phyloP scores from a whole-genome alignment of 345 rosid genomes.

The Aegle marmelos region DNA sequence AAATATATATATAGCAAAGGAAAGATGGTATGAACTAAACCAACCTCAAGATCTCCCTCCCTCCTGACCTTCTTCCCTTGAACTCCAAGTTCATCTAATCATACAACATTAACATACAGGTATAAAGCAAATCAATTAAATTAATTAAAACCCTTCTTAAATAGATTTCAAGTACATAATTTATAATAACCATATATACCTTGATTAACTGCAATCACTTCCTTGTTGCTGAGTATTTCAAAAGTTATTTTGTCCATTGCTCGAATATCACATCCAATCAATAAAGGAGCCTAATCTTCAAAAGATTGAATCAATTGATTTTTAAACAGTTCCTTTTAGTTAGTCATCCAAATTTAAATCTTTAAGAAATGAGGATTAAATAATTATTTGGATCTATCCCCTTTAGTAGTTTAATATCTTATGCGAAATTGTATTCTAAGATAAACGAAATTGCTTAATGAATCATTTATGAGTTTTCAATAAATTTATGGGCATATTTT shows the following conservation, averaged over 20 bases:
- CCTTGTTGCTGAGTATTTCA: constrained; percentile 39
- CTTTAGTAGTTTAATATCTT: no score
- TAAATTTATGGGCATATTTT: no score
- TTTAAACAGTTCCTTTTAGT: no score
- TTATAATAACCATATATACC: constrained; percentile 19
- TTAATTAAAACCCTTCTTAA: neutral
- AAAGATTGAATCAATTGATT: no score
- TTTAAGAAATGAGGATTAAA: no score
- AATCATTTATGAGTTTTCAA: no score
- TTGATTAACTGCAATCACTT: constrained; percentile 66
- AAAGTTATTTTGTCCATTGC: constrained; percentile 35
- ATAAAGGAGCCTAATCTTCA: constrained; percentile 42
- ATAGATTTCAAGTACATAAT: neutral
- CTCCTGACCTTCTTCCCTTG: constrained; percentile 59
- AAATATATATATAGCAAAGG: neutral
- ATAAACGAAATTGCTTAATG: no score
- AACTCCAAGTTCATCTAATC: constrained; percentile 49
- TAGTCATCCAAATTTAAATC: no score
- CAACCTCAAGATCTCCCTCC: constrained; percentile 44
- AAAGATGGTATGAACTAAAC: neutral
- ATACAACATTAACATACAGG: neutral
- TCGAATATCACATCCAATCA: constrained; percentile 56
- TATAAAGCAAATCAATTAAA: neutral
- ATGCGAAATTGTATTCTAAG: no score
- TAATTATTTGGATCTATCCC: no score